Conservation (phyloP, 2,329 filamentous ascomycete species). For the Drechslerella dactyloides region DNA sequence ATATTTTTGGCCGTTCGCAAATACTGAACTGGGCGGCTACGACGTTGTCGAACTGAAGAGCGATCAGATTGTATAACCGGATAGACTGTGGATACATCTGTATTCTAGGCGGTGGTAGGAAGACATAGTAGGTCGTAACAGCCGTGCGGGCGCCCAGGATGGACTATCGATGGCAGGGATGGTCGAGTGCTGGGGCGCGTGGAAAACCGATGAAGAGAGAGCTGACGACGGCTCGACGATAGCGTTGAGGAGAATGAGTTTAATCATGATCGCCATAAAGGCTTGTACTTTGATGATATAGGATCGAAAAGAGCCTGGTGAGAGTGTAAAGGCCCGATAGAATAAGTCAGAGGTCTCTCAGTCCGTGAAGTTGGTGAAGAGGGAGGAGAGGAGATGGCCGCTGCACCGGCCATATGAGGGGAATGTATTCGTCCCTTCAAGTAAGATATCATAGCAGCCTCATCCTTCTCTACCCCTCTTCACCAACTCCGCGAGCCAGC, state of each 20-base stretch:
- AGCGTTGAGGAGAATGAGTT: constrained; percentile 29
- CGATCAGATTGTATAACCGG: constrained; percentile 26
- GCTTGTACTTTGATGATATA: not conserved
- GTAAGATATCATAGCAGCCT: not conserved
- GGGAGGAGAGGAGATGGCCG: not conserved
- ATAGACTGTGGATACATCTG: constrained; percentile 23
- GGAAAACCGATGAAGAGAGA: constrained; percentile 16
- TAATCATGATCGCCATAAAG: not conserved
- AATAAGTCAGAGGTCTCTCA: too few relatives aligned
- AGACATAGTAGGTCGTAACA: constrained; percentile 23
- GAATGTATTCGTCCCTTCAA: not conserved
- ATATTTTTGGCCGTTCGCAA: constrained; percentile 24
- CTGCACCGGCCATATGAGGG: not conserved
- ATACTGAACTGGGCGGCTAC: constrained; percentile 20
- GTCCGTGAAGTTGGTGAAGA: not conserved
- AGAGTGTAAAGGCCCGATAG: not conserved
- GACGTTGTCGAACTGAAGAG: constrained; percentile 33
- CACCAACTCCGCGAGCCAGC: not conserved
- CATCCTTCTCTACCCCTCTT: not conserved
- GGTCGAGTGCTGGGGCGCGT: too few relatives aligned
- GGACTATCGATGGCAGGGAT: too few relatives aligned
- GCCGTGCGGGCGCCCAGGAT: constrained; percentile 33
- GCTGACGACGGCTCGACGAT: too few relatives aligned
- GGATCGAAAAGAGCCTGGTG: not conserved
- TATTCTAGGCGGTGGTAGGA: constrained; percentile 30